phyloP scores from a whole-genome alignment of 768 basidiomycete species.

The Lentinula raphanica region DNA sequence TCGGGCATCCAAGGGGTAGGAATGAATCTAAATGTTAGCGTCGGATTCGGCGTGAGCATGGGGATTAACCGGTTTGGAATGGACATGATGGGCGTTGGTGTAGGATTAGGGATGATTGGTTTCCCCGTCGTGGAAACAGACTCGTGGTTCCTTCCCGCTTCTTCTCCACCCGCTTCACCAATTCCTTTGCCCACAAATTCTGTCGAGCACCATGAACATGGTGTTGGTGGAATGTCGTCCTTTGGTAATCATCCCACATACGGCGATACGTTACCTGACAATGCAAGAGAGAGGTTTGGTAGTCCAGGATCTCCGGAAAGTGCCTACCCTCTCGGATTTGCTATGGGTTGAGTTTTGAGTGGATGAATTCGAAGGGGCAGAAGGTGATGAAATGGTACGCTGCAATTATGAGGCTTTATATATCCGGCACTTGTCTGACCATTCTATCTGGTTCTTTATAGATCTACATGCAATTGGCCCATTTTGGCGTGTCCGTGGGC shows the following conservation, averaged over 20 bases:
- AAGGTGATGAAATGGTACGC: background rate
- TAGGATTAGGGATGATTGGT: conserved; percentile 6
- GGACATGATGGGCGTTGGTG: conserved; percentile 5
- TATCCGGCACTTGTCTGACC: conserved; percentile 1
- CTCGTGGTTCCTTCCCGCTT: conserved; percentile 3
- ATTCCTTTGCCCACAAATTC: background rate
- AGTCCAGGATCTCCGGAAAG: conserved; percentile 2
- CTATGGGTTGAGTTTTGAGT: conserved; percentile 3
- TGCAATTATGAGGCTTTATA: background rate
- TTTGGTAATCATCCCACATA: background rate
- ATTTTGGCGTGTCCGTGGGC: background rate
- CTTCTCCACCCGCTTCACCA: background rate
- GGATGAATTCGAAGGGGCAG: background rate
- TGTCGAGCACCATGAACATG: background rate
- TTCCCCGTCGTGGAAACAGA: conserved; percentile 4
- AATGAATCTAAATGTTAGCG: conserved; percentile 3
- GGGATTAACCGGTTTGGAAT: background rate
- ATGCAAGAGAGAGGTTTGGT: conserved; percentile 2
- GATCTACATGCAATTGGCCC: background rate
- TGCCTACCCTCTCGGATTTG: conserved; percentile 5
- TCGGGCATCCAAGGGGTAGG: background rate
- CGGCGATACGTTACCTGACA: background rate
- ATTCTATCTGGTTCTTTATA: background rate
- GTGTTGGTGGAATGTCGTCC: background rate
- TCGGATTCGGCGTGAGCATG: conserved; percentile 3